Base-by-base conservation (phyloP, 306 rosid species). In the Amphicarpaea edgeworthii region DNA sequence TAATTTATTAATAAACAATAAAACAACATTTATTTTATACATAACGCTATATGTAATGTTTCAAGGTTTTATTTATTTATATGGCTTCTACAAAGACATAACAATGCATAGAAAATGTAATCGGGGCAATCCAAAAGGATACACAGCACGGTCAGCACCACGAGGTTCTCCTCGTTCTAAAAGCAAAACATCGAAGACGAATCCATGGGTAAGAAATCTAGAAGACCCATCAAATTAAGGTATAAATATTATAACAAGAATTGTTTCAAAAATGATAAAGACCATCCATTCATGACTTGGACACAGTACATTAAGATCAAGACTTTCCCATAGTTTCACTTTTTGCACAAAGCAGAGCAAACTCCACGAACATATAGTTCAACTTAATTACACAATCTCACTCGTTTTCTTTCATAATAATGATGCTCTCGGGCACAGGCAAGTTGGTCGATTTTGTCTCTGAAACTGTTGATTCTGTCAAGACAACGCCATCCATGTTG, bases 401-500 rank as follows among this genome's bases (percentile, higher is more conserved):
- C 63, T 53, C 70, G 75, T 78, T 86, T 68, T 79, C 80, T 74
- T 68, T 79, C 74, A 20, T 23, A 55, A 11, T 19, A 61, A 80
- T 82, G 85, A 80, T 82, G 85, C 79, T 73, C 26, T 62, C 77
- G 1, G 60, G 68, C 57, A 58, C 26, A 68, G 71, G 23, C 64
- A 37, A 72, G 68, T 43, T 57, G 41, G 68, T 59, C 37, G 49
- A 32, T 74, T 81, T 88, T 72, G 70, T 66, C 83, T 78, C 86
- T 21, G 76, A 42, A 37, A 73, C 78, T 14, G 63, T 14, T 32
- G 82, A 75, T 69, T 85, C 89, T 54, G 80, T 64, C 11, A 80
- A 38, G 63, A 65, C 70, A 19, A 77, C 68, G 46, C 59, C 86
- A 57, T 82, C 86, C 72, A 76, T 84, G 55, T 87, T 88, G 84